Base-by-base conservation (phyloP, 306 rosid genomes). In the Casuarina equisetifolia region DNA sequence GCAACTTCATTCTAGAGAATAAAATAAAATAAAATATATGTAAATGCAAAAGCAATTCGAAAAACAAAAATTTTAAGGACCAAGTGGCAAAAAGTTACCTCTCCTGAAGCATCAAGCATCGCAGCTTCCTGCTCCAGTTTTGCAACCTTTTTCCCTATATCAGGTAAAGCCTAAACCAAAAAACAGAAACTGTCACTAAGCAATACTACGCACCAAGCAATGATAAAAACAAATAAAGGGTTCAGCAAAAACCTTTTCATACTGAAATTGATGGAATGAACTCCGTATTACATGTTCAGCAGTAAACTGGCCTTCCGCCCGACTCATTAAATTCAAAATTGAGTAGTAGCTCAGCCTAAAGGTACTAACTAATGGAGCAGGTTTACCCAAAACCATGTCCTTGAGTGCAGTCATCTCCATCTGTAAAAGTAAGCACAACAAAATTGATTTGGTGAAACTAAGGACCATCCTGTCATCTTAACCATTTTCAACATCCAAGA, bases 341-440 rank as follows among this genome's bases (percentile, higher is more conserved):
- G 98, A 91, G 88, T 95, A 95, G 89, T 95, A 95, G 87, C 97
- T 95, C 81, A 95, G 91, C 90, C 97, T 95, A 85, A 95, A 95
- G 48, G 98, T 95, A 82, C 98, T 95, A 76, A 95, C 91, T 79
- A 95, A 83, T 50, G 97, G 98, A 77, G 97, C 97, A 52, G 98
- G 98, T 91, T 89, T 92, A 48, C 98, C 98, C 93, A 95, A 82
- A 86, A 92, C 89, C 98, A 95, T 92, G 66, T 92, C 98, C 86
- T 85, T 92, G 66, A 95, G 94, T 67, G 91, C 87, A 82, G 88
- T 85, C 98, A 95, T 92, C 88, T 90, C 98, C 98, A 95, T 89
- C 98, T 95, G 85, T 57, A 55, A 58, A 82, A 78, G 67, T 63
- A 82, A 76, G 32, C 73, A 57, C 36, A 25, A 79, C 44, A 57